A percentile compares a stretch with the other conserved stretches of the same genome.
These are phyloP conservation scores for Penicillium cosmopolitanum DNA, from an alignment of 495 filamentous ascomycete species.

Conservation along the genomic window DNA sequence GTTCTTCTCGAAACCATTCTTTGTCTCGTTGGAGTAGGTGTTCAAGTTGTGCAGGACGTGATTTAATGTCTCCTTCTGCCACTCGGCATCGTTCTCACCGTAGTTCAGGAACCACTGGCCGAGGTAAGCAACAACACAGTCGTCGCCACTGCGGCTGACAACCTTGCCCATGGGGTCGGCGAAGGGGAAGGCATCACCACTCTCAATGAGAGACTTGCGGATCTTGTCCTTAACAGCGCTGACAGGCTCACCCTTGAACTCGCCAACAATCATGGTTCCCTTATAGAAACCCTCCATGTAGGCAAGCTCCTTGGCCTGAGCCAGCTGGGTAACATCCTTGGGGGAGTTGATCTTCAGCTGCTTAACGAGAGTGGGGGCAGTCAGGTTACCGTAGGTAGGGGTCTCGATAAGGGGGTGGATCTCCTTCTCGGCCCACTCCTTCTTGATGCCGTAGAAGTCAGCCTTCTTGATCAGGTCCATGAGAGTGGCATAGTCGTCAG, in stretches of 20 bases:
- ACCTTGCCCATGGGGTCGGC: constrained; percentile 91
- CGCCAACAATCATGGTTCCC: constrained; percentile 86
- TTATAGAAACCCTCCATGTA: constrained; percentile 99
- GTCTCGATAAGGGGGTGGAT: constrained; percentile 89
- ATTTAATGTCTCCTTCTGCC: constrained; percentile 73
- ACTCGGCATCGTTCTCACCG: constrained; percentile 77
- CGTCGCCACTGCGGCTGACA: constrained; percentile 81
- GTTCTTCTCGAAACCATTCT: constrained; percentile 80
- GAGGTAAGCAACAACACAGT: constrained; percentile 88
- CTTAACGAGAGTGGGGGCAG: constrained; percentile 82
- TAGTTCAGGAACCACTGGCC: constrained; percentile 99
- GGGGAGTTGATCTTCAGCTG: constrained; percentile 95
- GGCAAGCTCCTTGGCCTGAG: constrained; percentile 91
- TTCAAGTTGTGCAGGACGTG: constrained; percentile 78
- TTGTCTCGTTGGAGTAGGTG: constrained; percentile 76
- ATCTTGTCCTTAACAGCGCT: constrained; percentile 86
- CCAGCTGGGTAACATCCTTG: constrained; percentile 87
- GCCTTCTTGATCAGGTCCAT: constrained; percentile 90
- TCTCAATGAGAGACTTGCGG: constrained; percentile 73
- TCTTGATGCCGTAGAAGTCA: constrained; percentile 96
- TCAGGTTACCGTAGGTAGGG: constrained; percentile 82
- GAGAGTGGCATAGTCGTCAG: constrained; percentile 92
- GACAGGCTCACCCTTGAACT: constrained; percentile 86
- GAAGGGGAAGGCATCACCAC: constrained; percentile 84
- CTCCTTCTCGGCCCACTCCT: constrained; percentile 92